Percentiles rank a stretch among this genome's conserved stretches.
Conservation (phyloP, 345 rosid genomes). For the Lepidium aucheri region DNA sequence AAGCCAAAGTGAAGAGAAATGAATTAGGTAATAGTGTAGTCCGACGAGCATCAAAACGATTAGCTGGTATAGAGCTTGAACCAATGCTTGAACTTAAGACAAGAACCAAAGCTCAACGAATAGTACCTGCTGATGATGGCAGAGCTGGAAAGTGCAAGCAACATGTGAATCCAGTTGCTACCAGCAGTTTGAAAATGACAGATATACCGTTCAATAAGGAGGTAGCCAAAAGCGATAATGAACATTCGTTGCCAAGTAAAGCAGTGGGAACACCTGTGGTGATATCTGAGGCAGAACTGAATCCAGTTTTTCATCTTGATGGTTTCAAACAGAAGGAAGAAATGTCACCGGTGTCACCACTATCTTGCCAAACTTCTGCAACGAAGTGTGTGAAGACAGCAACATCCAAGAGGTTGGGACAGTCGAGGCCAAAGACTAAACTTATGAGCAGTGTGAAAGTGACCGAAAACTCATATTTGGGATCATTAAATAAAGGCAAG, state of each 20-base stretch:
- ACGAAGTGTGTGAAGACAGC: slow-evolving; percentile 16
- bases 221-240: neutral
- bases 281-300: neutral
- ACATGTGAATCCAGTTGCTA: slow-evolving; percentile 9
- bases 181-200: slow-evolving; percentile 6
- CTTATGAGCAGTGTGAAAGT: neutral
- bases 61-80: slow-evolving; percentile 76
- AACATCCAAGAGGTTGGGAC: neutral
- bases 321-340: slow-evolving; percentile 13
- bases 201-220: slow-evolving; percentile 3
- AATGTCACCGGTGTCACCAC: slow-evolving; percentile 18
- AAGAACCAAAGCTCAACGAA: slow-evolving; percentile 35
- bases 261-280: neutral
- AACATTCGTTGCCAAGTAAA: no score
- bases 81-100: slow-evolving; percentile 51
- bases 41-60: slow-evolving; percentile 76
- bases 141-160: slow-evolving; percentile 14
- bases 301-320: slow-evolving; percentile 22
- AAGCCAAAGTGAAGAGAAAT: slow-evolving; percentile 23
- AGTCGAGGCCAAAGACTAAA: slow-evolving; percentile 4
- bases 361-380: slow-evolving; percentile 7
- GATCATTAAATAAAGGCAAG: slow-evolving; percentile 16
- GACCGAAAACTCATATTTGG: neutral
- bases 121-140: slow-evolving; percentile 19
- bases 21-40: slow-evolving; percentile 26